These are phyloP conservation scores for Pleurotus cornucopiae DNA, from an alignment of 768 basidiomycete species.

Conservation along the genomic window DNA sequence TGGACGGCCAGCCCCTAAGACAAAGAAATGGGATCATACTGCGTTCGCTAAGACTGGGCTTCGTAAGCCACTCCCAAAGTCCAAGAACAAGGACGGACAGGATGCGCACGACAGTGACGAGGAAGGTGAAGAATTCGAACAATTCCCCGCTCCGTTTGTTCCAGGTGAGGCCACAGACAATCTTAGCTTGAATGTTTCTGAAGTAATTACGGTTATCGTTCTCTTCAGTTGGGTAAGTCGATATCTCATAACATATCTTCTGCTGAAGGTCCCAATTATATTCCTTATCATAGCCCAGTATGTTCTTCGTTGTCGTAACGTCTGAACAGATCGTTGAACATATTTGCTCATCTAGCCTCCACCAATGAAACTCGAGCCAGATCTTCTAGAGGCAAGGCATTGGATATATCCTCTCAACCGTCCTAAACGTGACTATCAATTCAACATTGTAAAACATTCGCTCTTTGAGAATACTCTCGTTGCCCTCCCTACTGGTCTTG, in stretches of 20 bases:
- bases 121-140: conserved; percentile 76
- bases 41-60: conserved; percentile 79
- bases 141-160: conserved; percentile 79
- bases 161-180: conserved; percentile 41
- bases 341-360: conserved; percentile 41
- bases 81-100: conserved; percentile 48
- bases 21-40: conserved; percentile 90
- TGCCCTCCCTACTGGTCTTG: conserved; percentile 91
- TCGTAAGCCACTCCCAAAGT: conserved; percentile 49
- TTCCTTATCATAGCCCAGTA: conserved; percentile 14
- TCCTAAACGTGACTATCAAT: conserved; percentile 90
- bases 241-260: conserved; percentile 1
- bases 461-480: conserved; percentile 93
- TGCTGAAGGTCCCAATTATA: conserved; percentile 4
- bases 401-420: conserved; percentile 93
- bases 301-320: not conserved
- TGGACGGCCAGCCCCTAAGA: conserved; percentile 56
- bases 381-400: conserved; percentile 73
- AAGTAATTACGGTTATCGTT: conserved; percentile 4
- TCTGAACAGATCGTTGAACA: too few species aligned
- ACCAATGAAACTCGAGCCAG: conserved; percentile 73
- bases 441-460: conserved; percentile 81
- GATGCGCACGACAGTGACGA: conserved; percentile 49
- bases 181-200: not conserved
- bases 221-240: conserved; percentile 48